Evolutionary conservation across 129 eudicot genomes (phyloP), one percentile per base, ranked within the genome.

Genomic region (Artemisia argyi): DNA sequence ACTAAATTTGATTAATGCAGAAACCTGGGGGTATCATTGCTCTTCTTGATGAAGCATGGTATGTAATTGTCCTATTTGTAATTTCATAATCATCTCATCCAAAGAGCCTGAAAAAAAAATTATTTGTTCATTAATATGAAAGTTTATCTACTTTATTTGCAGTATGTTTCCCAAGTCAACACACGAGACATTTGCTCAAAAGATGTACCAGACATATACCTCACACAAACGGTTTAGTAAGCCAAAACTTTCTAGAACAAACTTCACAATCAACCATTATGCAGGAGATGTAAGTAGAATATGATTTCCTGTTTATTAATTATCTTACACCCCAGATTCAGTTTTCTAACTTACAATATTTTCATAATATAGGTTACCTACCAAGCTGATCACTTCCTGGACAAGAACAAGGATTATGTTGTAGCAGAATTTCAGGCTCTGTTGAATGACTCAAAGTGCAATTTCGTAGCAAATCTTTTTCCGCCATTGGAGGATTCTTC

Each of bases 41-140:
- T 75, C 98, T 93, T 82, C 98, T 93, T 50, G 98, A 93, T 30
- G 98, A 93, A 83, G 98, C 98, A 81, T 95, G 99, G 99, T 95
- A 88, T 1, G 86, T 66, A 70, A 62, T 28, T 51, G 18, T 59
- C 57, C 52, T 65, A 65, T 71, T 76, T 76, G 15, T 65, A 56
- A 22, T 30, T n/a, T 64, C 73, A 46, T 69, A 46, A 69, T 22
- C 57, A 48, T 59, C 22, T 64, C 52, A 64, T 20, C 50, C 32
- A 32, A 66, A 19, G 32, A 11, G 18, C 53, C 39, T 32, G 62
- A 32, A 35, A 69, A 32, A n/a, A 53, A 30, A 10, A 0, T n/a
- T 28, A 26, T 35, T 7, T 39, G 9, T 39, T 8, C 10, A 39
- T 39, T 39, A 2, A 44, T 18, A 47, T 62, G 16, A 64, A 71